These are phyloP conservation scores for Verticillium nonalfalfae DNA, from an alignment of 2,329 filamentous ascomycete species.

Conservation along the genomic window DNA sequence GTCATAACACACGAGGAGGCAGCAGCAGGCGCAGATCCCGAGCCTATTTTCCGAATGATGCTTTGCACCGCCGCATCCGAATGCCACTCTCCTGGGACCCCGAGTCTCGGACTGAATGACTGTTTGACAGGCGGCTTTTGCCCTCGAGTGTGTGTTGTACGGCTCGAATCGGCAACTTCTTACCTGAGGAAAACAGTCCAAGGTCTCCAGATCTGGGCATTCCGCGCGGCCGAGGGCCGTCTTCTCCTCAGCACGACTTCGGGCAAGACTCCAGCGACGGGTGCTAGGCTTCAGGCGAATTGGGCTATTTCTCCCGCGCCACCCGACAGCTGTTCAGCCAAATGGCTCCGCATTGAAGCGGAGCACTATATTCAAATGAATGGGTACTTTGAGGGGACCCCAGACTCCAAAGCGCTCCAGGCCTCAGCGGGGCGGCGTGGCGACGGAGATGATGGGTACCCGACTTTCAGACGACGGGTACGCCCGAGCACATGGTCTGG, in stretches of 20 bases:
- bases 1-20: background rate
- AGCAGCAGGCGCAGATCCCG: slow-evolving; percentile 1
- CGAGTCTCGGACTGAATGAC: background rate
- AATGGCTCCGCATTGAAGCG: too few species aligned
- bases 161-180: background rate
- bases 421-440: background rate
- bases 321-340: too few species aligned
- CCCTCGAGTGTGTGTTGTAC: slow-evolving; percentile 5
- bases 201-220: too few species aligned
- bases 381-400: background rate
- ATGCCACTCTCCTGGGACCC: background rate
- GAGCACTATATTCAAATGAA: too few species aligned
- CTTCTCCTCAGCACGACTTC: too few species aligned
- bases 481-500: background rate
- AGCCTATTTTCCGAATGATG: slow-evolving; percentile 5
- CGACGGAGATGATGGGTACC: background rate
- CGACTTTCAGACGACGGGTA: background rate
- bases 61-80: background rate
- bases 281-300: too few species aligned
- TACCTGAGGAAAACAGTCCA: background rate
- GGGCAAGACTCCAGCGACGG: too few species aligned
- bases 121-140: slow-evolving; percentile 1
- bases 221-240: too few species aligned
- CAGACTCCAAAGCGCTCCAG: background rate
- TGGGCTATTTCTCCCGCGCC: too few species aligned